Conservation (phyloP, 2,329 filamentous ascomycete species). For the Furcasterigmium furcatum region DNA sequence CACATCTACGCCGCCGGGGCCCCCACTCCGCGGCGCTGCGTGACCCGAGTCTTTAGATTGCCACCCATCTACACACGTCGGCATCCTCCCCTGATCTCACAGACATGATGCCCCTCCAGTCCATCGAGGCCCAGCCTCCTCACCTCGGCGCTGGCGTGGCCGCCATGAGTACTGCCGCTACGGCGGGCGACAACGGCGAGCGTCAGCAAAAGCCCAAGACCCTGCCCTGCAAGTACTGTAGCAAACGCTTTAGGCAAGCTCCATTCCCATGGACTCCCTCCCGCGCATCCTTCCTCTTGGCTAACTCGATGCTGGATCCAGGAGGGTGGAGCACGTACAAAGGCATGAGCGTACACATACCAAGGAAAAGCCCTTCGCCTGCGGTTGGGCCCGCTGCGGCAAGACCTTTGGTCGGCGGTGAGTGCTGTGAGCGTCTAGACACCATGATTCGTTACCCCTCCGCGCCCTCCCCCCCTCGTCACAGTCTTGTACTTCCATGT, state of each 20-base stretch:
- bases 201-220: conserved; percentile 60
- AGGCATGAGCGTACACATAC: conserved; percentile 63
- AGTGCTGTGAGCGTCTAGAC: conserved; percentile 26
- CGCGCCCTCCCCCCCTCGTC: conserved; percentile 1
- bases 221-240: conserved; percentile 60
- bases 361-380: conserved; percentile 63
- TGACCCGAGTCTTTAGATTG: conserved; percentile 18
- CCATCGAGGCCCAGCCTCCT: conserved; percentile 43
- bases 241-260: conserved; percentile 58
- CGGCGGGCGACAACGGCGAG: conserved; percentile 44
- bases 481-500: not conserved
- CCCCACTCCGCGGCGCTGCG: conserved; percentile 28
- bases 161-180: conserved; percentile 9
- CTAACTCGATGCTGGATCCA: conserved; percentile 39
- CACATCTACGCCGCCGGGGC: conserved; percentile 4
- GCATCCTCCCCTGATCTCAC: conserved; percentile 9
- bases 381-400: conserved; percentile 55
- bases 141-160: conserved; percentile 16
- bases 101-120: conserved; percentile 51
- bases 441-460: conserved; percentile 2
- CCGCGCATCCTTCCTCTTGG: conserved; percentile 18
- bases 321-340: conserved; percentile 62
- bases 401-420: conserved; percentile 62
- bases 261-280: conserved; percentile 5
- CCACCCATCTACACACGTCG: not conserved